These are phyloP conservation scores for Penicillium roqueforti DNA, from an alignment of 495 filamentous ascomycete species.

Conservation along the genomic window DNA sequence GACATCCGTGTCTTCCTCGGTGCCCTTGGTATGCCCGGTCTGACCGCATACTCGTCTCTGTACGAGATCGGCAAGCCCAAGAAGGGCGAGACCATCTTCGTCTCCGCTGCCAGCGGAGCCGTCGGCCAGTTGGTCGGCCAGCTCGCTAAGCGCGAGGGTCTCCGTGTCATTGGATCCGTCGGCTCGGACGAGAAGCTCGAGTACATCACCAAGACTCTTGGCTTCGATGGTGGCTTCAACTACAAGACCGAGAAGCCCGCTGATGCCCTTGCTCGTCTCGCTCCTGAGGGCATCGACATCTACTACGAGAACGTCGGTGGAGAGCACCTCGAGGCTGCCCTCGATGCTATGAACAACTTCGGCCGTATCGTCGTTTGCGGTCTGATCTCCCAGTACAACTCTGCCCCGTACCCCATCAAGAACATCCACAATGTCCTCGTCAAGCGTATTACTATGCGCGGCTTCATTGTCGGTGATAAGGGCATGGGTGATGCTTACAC, in stretches of 20 bases:
- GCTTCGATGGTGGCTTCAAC: slow-evolving; percentile 70
- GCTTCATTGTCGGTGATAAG: slow-evolving; percentile 69
- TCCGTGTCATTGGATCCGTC: slow-evolving; percentile 76
- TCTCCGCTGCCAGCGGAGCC: slow-evolving; percentile 76
- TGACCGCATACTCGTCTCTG: slow-evolving; percentile 77
- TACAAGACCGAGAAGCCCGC: slow-evolving; percentile 69
- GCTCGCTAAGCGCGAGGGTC: slow-evolving; percentile 80
- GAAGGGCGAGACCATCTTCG: slow-evolving; percentile 85
- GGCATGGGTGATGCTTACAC: slow-evolving; percentile 67
- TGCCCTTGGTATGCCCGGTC: slow-evolving; percentile 79
- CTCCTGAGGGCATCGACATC: slow-evolving; percentile 84
- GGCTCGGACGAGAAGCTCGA: slow-evolving; percentile 66
- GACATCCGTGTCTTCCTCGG: slow-evolving; percentile 57
- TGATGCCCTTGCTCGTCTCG: slow-evolving; percentile 68
- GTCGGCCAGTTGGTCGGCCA: slow-evolving; percentile 84
- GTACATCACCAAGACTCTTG: slow-evolving; percentile 61
- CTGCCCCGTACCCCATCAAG: slow-evolving; percentile 59
- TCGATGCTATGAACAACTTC: slow-evolving; percentile 62
- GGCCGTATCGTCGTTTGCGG: slow-evolving; percentile 70
- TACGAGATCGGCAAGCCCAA: slow-evolving; percentile 81
- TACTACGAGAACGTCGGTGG: slow-evolving; percentile 97
- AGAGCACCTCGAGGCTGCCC: slow-evolving; percentile 74
- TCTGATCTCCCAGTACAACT: slow-evolving; percentile 79
- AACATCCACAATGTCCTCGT: slow-evolving; percentile 54
- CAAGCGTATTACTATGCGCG: slow-evolving; percentile 61